A percentile compares a stretch with the other conserved stretches of the same genome.
Conservation (phyloP, 1,139 yeast genomes). For the Sugiyamaella pinicola region DNA sequence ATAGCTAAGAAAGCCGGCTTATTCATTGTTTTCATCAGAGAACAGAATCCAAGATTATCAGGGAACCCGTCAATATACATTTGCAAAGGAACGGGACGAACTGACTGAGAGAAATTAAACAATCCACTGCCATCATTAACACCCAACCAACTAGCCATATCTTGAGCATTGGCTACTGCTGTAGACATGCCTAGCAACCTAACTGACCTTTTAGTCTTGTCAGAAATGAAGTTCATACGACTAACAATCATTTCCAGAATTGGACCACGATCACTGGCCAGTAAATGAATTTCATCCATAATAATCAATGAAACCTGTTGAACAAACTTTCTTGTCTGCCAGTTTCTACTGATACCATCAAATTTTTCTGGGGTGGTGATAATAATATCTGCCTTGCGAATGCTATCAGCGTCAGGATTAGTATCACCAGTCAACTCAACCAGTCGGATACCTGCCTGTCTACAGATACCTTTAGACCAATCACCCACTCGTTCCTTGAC, state of each 20-base stretch:
- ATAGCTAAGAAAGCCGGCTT: conserved; percentile 97
- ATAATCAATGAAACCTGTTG: conserved; percentile 88
- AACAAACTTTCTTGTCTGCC: conserved; percentile 94
- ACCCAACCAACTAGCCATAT: conserved; percentile 97
- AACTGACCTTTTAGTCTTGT: conserved; percentile 73
- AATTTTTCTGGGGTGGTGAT: conserved; percentile 98
- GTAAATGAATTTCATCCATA: conserved; percentile 96
- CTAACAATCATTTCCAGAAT: conserved; percentile 98
- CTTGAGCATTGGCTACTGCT: conserved; percentile 96
- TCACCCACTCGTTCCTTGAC: conserved; percentile 96
- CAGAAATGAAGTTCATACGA: conserved; percentile 90
- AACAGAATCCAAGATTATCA: conserved; percentile 90
- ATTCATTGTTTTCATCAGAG: conserved; percentile 97
- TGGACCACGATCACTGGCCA: conserved; percentile 98
- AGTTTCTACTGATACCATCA: conserved; percentile 97
- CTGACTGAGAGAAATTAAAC: conserved; percentile 92
- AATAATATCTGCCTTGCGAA: conserved; percentile 87
- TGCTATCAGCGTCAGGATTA: conserved; percentile 82
- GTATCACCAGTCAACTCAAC: conserved; percentile 98
- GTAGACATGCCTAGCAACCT: conserved; percentile 93
- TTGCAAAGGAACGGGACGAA: conserved; percentile 95
- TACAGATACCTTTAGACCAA: conserved; percentile 75
- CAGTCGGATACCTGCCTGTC: conserved; percentile 50
- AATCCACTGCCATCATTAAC: conserved; percentile 71
- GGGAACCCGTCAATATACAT: conserved; percentile 99